phyloP scores from a whole-genome alignment of 352 stramenopile genomes.

The Phytophthora brassicae region DNA sequence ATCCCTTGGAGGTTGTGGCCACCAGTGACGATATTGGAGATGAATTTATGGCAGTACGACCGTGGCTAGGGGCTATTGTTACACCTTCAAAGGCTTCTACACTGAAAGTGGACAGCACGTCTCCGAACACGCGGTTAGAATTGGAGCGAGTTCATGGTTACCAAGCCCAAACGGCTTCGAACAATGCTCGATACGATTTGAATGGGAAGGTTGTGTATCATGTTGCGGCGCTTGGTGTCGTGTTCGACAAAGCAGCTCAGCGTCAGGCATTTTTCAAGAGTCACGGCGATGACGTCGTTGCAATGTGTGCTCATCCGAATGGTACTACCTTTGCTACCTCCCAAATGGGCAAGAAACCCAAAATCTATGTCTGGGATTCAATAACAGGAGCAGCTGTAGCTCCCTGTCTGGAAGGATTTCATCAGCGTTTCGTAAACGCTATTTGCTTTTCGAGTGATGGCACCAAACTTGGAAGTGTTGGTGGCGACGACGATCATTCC shows the following conservation, averaged over 20 bases:
- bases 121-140: conserved; percentile 50
- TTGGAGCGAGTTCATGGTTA: conserved; percentile 78
- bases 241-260: conserved; percentile 54
- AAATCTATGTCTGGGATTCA: conserved; percentile 83
- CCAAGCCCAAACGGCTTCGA: conserved; percentile 68
- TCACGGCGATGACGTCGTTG: conserved; percentile 87
- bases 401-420: conserved; percentile 71
- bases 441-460: conserved; percentile 77
- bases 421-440: conserved; percentile 70
- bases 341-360: conserved; percentile 82
- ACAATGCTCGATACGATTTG: conserved; percentile 74
- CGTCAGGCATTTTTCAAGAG: conserved; percentile 58
- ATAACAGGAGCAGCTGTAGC: conserved; percentile 27
- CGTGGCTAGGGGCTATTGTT: conserved; percentile 84
- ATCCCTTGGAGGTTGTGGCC: conserved; percentile 33
- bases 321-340: conserved; percentile 81
- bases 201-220: conserved; percentile 75
- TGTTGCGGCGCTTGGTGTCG: conserved; percentile 70
- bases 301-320: conserved; percentile 78
- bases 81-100: conserved; percentile 54
- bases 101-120: conserved; percentile 31
- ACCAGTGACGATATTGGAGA: conserved; percentile 60
- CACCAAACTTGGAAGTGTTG: conserved; percentile 66
- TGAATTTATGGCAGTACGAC: conserved; percentile 91
- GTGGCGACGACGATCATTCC: conserved; percentile 83